Base-by-base conservation (phyloP, 768 basidiomycete species). In the Brasilioporus rufonigricans region DNA sequence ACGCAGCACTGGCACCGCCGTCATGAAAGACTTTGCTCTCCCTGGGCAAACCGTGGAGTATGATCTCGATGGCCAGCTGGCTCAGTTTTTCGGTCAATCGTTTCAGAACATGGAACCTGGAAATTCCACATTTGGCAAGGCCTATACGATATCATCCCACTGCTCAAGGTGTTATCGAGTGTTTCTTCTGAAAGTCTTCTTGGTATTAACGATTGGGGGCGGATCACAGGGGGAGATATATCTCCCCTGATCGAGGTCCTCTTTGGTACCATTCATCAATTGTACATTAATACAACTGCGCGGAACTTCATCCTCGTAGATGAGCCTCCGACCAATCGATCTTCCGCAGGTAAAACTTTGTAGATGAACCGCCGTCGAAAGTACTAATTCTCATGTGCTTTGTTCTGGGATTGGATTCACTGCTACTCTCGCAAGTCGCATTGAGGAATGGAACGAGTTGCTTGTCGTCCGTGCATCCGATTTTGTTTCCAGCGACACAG, bases 271-370 rank as follows among this genome's bases (percentile, higher is more conserved):
- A 35, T 59, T 2, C 39, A 29, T 11, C 38, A 23, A 36, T 44
- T 59, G 39, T 54, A 47, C 35, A 7, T 14, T 31, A 21, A 27
- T 6, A 52, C 44, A 1, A 4, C 13, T 36, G 59, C 48, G 11
- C 57, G 59, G 13, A 54, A 60, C 40, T 53, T 60, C 23, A 31
- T 59, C 48, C 51, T 59, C 26, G 39, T 59, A 5, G 59, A 60
- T n/a, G 59, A 59, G 19, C 59, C 57, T 46, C 59, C 57, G 13
- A 59, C 57, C 23, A 35, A 60, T 24, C 50, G 48, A 13, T 59
- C 59, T 23, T 52, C 59, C 16, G 48, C 44, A 32, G 50, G 59
- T 24, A 14, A 36, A 33, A 36, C 32, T 41, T 23, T 13, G 29
- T 32, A 14, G 14, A 16, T 29, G 14, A 12, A 13, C 31, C 5